Percentiles rank a stretch among this genome's conserved stretches.
Conservation (phyloP, 441 rosid species). For the Jatropha podagrica region DNA sequence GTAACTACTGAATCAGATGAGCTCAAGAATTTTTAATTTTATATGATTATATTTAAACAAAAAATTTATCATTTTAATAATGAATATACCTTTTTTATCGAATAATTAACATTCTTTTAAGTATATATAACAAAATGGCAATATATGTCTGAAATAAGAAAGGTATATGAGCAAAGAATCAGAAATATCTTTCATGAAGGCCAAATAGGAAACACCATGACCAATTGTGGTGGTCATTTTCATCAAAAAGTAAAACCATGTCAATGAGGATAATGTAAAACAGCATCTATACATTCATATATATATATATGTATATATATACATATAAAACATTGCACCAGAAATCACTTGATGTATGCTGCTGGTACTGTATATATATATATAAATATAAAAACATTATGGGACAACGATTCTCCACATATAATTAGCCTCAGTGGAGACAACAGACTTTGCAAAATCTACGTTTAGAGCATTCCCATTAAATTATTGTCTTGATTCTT, state of each 20-base stretch:
- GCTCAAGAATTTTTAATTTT: too few relatives aligned
- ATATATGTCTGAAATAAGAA: background rate
- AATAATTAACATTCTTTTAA: too few relatives aligned
- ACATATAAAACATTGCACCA: background rate
- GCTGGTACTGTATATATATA: too few relatives aligned
- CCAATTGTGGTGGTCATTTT: conserved; percentile 17
- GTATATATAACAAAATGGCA: too few relatives aligned
- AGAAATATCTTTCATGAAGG: conserved; percentile 6
- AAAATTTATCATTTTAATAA: background rate
- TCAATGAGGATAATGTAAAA: background rate
- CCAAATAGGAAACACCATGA: conserved; percentile 13
- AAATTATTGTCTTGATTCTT: background rate
- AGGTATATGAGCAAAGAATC: conserved; percentile 2
- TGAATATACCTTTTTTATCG: background rate
- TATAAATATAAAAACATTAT: background rate
- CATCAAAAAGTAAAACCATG: conserved; percentile 2
- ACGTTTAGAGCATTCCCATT: background rate
- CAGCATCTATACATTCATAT: background rate
- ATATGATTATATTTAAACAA: too few relatives aligned
- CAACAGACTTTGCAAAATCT: conserved; percentile 8
- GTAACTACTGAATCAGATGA: too few relatives aligned
- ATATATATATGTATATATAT: background rate
- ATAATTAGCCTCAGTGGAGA: background rate
- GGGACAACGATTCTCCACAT: conserved; percentile 25
- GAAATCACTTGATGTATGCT: background rate